These are phyloP conservation scores for Lachancea meyersii DNA, from an alignment of 805 yeast species.

Conservation along the genomic window DNA sequence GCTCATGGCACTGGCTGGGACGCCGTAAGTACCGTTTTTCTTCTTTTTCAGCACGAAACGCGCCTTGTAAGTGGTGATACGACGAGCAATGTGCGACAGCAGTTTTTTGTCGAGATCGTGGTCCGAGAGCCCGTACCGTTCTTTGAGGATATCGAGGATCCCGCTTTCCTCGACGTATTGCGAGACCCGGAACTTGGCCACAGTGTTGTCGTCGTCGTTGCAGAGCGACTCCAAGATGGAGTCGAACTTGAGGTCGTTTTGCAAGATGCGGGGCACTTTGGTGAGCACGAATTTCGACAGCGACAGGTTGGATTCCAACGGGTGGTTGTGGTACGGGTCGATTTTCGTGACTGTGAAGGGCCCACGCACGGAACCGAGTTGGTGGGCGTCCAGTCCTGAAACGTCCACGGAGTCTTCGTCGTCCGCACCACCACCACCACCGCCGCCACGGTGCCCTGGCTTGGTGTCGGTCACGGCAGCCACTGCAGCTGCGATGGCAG, in stretches of 20 bases:
- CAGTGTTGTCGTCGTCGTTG: slow-evolving; percentile 28
- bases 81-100: slow-evolving; percentile 28
- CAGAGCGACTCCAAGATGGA: slow-evolving; percentile 28
- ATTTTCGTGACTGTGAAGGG: slow-evolving; percentile 33
- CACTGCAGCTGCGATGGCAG: slow-evolving; percentile 33
- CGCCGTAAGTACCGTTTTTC: slow-evolving; percentile 29
- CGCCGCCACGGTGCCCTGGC: slow-evolving; percentile 2
- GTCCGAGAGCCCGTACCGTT: slow-evolving; percentile 27
- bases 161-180: slow-evolving; percentile 33
- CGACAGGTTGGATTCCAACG: slow-evolving; percentile 29
- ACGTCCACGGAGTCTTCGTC: background rate
- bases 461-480: slow-evolving; percentile 29
- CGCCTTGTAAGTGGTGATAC: slow-evolving; percentile 33
- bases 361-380: slow-evolving; percentile 17
- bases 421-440: background rate
- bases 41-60: slow-evolving; percentile 31
- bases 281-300: slow-evolving; percentile 30
- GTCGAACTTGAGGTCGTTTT: slow-evolving; percentile 32
- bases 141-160: slow-evolving; percentile 26
- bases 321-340: slow-evolving; percentile 33
- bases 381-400: slow-evolving; percentile 2
- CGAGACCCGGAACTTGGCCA: slow-evolving; percentile 30
- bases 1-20: slow-evolving; percentile 9
- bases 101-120: slow-evolving; percentile 30
- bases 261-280: slow-evolving; percentile 31